Evolutionary conservation across 495 filamentous ascomycete genomes (phyloP), one percentile per base, ranked within the genome.

Genomic region (Delitschia confertaspora): DNA sequence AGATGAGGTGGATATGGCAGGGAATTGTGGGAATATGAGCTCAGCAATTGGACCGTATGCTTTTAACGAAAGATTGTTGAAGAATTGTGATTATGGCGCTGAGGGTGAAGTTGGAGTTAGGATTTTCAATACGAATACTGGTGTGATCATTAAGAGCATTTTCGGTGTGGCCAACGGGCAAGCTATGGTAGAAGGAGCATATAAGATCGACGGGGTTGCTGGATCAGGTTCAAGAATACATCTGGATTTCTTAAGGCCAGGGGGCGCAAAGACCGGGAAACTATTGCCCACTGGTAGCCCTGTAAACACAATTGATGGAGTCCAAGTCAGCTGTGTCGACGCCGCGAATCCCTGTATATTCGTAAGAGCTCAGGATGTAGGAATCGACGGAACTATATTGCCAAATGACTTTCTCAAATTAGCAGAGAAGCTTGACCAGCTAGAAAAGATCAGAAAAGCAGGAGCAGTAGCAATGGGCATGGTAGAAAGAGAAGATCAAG

Each of bases 11-110:
- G 81, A 86, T 57, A 72, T 74, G 45, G 75, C 74, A 1, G 75
- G 79, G 9, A 86, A 84, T 55, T 86, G 82, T 50, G 82, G 82
- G 6, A 86, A 85, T 49, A 83, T 86, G 79, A 72, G 63, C 0
- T 67, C 70, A 19, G 72, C 78, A 0, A 72, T 88, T 36, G 82
- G 83, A 0, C 79, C 82, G 0, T 79, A 72, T 49, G 75, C 77
- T 0, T 64, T 78, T 14, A 75, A 85, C 45, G 51, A 66, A 20
- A 65, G 73, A 20, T 21, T 83, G 7, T 57, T 74, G 6, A n/a
- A 31, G 1, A 11, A 36, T 5, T 39, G 35, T 1, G 38, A 32
- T 13, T 56, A 60, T 17, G 37, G 32, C 9, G 27, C 58, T 30
- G 57, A 66, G 3, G 57, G 58, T 8, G 30, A 53, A 2, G 58